These are phyloP conservation scores for Metschnikowia reukaufii DNA, from an alignment of 805 yeast species.

Conservation along the genomic window DNA sequence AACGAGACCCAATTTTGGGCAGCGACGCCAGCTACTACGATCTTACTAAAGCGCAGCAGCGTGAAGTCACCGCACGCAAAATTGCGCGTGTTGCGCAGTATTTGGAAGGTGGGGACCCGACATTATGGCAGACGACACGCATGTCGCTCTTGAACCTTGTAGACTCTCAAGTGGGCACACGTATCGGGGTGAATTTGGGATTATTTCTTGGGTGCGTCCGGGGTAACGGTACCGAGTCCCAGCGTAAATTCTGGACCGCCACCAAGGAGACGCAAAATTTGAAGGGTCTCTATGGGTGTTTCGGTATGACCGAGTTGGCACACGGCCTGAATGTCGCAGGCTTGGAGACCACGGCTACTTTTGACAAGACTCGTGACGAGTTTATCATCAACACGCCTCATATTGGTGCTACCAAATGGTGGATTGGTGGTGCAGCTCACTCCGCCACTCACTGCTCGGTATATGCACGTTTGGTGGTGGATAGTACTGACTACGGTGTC, in stretches of 20 bases:
- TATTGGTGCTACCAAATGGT: constrained; percentile 27
- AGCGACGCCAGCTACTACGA: constrained; percentile 19
- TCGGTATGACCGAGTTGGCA: constrained; percentile 25
- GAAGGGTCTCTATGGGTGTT: constrained; percentile 22
- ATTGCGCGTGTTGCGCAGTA: constrained; percentile 22
- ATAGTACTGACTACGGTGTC: constrained; percentile 24
- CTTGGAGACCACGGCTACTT: constrained; percentile 25
- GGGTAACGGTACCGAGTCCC: constrained; percentile 23
- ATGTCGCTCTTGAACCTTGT: constrained; percentile 15
- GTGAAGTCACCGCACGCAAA: constrained; percentile 20
- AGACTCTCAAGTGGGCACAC: constrained; percentile 23
- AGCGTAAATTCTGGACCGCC: constrained; percentile 19
- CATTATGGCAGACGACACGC: constrained; percentile 10
- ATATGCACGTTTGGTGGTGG: constrained; percentile 22
- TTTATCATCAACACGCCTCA: constrained; percentile 24
- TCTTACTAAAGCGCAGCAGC: constrained; percentile 21
- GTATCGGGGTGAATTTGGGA: constrained; percentile 24
- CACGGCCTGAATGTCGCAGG: constrained; percentile 26
- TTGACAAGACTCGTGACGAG: constrained; percentile 21
- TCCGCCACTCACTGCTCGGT: constrained; percentile 23
- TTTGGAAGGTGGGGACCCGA: constrained; percentile 16
- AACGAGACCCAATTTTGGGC: constrained; percentile 21
- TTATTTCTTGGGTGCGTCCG: constrained; percentile 22
- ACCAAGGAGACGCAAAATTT: constrained; percentile 20
- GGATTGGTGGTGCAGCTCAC: constrained; percentile 27